Percentiles rank a stretch among this genome's conserved stretches.
Conservation (phyloP, 495 filamentous ascomycete genomes). For the Mycothermus thermophilus region DNA sequence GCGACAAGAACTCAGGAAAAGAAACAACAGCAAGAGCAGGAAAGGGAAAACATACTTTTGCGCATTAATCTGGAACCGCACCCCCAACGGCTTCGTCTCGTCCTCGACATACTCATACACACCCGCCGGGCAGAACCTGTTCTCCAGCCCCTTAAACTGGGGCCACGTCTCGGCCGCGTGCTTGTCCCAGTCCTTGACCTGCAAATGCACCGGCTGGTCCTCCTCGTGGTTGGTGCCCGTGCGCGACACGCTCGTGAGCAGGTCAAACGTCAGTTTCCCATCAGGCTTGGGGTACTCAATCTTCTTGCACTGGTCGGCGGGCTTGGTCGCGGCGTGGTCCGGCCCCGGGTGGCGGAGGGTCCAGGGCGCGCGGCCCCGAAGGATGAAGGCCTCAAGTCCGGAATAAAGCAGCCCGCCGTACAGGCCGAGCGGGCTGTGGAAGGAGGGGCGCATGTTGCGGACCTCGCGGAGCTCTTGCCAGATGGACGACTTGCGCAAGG, state of each 20-base stretch:
- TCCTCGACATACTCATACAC: slow-evolving; percentile 99
- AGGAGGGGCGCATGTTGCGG: slow-evolving; percentile 93
- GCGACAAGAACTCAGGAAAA: not conserved
- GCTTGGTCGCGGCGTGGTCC: slow-evolving; percentile 66
- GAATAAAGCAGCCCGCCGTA: slow-evolving; percentile 89
- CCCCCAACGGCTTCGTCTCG: slow-evolving; percentile 60
- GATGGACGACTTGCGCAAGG: slow-evolving; percentile 72
- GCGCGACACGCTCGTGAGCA: slow-evolving; percentile 81
- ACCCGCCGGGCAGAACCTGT: slow-evolving; percentile 96
- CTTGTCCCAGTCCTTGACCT: slow-evolving; percentile 86
- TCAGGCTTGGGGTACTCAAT: slow-evolving; percentile 97
- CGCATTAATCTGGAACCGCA: slow-evolving; percentile 93
- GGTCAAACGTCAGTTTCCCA: slow-evolving; percentile 86
- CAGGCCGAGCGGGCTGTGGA: slow-evolving; percentile 70
- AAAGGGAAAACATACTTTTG: slow-evolving; percentile 63
- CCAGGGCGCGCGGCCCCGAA: slow-evolving; percentile 82
- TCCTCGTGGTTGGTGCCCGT: slow-evolving; percentile 99
- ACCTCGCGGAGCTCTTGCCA: slow-evolving; percentile 93
- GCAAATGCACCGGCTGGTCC: slow-evolving; percentile 91
- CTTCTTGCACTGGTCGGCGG: slow-evolving; percentile 63
- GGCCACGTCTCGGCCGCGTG: slow-evolving; percentile 76
- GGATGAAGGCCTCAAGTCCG: slow-evolving; percentile 75
- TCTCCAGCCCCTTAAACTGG: slow-evolving; percentile 82
- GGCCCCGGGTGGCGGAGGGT: slow-evolving; percentile 71
- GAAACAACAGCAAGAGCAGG: not conserved